Conservation (phyloP, 805 yeast genomes). For the Nematodospora valgi region DNA sequence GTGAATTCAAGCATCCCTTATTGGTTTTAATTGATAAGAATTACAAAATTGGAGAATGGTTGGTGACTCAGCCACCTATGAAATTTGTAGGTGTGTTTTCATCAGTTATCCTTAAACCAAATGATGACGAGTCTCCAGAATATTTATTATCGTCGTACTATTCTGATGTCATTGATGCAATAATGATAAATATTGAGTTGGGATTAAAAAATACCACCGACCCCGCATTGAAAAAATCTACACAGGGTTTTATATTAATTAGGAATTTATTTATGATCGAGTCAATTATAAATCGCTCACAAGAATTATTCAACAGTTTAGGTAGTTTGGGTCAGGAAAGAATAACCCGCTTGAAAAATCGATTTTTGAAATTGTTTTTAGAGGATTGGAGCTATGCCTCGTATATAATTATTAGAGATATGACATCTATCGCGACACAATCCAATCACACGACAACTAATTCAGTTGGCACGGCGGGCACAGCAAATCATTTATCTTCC, state of each 20-base stretch:
- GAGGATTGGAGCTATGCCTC: conserved; percentile 81
- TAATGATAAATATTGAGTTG: conserved; percentile 61
- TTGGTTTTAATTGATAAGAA: conserved; percentile 42
- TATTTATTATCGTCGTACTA: conserved; percentile 62
- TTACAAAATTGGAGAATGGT: conserved; percentile 63
- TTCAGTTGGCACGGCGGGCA: conserved; percentile 9
- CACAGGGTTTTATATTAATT: conserved; percentile 67
- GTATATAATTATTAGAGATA: conserved; percentile 66
- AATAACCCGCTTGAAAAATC: conserved; percentile 63
- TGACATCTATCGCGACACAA: conserved; percentile 37
- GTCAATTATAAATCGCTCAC: conserved; percentile 59
- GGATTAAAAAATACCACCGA: conserved; percentile 42
- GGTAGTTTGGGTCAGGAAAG: conserved; percentile 62
- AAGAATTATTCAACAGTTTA: conserved; percentile 49
- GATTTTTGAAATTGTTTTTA: conserved; percentile 69
- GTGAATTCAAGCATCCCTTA: conserved; percentile 58
- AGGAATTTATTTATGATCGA: conserved; percentile 75
- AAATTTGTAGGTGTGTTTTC: conserved; percentile 42
- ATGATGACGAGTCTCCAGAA: conserved; percentile 40
- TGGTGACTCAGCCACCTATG: conserved; percentile 58
- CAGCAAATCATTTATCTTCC: conserved; percentile 33
- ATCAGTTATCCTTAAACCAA: conserved; percentile 41
- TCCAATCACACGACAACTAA: conserved; percentile 8
- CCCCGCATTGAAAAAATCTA: conserved; percentile 31
- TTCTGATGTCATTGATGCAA: conserved; percentile 76